phyloP scores from a whole-genome alignment of 2,329 filamentous ascomycete species.

The Cladosporium sp. region DNA sequence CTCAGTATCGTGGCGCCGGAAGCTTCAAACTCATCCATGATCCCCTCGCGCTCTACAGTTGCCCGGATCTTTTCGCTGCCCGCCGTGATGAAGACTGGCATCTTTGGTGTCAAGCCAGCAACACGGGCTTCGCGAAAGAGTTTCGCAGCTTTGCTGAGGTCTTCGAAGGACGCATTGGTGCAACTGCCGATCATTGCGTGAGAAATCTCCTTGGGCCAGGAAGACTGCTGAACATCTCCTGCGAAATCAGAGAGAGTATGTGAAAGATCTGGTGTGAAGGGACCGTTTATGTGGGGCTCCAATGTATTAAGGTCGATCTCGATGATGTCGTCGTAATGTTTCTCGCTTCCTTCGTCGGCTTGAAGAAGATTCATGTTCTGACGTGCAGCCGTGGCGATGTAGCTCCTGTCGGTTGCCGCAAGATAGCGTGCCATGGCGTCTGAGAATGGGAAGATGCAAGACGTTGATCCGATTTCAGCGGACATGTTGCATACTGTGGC shows the following conservation, averaged over 20 bases:
- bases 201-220: conserved; percentile 94
- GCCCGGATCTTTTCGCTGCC: conserved; percentile 95
- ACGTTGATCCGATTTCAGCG: conserved; percentile 70
- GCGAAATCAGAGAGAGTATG: conserved; percentile 97
- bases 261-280: conserved; percentile 95
- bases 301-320: conserved; percentile 93
- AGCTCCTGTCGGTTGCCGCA: conserved; percentile 66
- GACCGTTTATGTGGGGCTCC: conserved; percentile 97
- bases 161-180: conserved; percentile 85
- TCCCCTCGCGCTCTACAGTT: conserved; percentile 62
- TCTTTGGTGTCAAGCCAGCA: conserved; percentile 90
- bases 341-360: conserved; percentile 78
- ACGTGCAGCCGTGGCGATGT: conserved; percentile 43
- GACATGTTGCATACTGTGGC: conserved; percentile 64
- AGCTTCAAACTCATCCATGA: conserved; percentile 85
- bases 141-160: conserved; percentile 88
- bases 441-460: conserved; percentile 91
- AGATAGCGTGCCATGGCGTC: conserved; percentile 95
- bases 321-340: conserved; percentile 79
- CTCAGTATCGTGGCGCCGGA: conserved; percentile 92
- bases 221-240: conserved; percentile 85
- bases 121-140: conserved; percentile 86
- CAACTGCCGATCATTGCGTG: conserved; percentile 96
- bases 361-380: conserved; percentile 48
- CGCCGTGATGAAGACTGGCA: conserved; percentile 89